Evolutionary conservation across 2,329 filamentous ascomycete genomes (phyloP).

Genomic region (Aspergillus latus): DNA sequence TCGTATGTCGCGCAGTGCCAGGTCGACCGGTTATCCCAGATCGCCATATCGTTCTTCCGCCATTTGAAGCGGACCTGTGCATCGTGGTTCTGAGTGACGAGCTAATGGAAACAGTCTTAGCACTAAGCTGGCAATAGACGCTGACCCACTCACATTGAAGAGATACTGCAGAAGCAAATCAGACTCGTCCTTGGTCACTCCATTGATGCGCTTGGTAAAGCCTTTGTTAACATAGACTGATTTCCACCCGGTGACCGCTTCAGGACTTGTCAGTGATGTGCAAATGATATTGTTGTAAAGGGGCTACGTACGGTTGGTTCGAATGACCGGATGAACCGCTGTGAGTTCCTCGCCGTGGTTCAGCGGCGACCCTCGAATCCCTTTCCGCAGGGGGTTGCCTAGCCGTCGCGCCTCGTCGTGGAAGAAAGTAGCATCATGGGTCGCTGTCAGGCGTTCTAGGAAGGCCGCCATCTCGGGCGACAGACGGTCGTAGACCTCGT

Average conservation of each 20-base stretch:
- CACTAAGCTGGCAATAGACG: background rate
- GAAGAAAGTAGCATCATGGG: conserved; percentile 55
- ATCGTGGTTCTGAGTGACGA: conserved; percentile 51
- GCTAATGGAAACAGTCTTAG: conserved; percentile 10
- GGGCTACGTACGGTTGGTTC: conserved; percentile 52
- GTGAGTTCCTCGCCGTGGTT: conserved; percentile 55
- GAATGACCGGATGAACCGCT: conserved; percentile 56
- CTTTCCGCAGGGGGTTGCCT: conserved; percentile 39
- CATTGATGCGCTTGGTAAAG: conserved; percentile 46
- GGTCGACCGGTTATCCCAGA: conserved; percentile 31
- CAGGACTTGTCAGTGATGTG: background rate
- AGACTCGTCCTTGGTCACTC: conserved; percentile 46
- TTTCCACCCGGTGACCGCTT: conserved; percentile 62
- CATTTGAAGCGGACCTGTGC: conserved; percentile 52
- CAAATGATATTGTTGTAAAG: too few relatives aligned
- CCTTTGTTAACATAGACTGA: conserved; percentile 51
- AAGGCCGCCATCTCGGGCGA: conserved; percentile 57
- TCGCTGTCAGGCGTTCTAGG: conserved; percentile 59
- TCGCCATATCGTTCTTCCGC: conserved; percentile 49
- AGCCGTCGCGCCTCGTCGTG: conserved; percentile 44
- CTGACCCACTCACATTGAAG: conserved; percentile 28
- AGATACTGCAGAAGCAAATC: conserved; percentile 47
- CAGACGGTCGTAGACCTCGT: conserved; percentile 65
- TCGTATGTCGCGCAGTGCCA: conserved; percentile 46
- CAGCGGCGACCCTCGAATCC: conserved; percentile 53